phyloP scores from a whole-genome alignment of 192 early-diverging fungal species.

The Umbelopsis isabellina region DNA sequence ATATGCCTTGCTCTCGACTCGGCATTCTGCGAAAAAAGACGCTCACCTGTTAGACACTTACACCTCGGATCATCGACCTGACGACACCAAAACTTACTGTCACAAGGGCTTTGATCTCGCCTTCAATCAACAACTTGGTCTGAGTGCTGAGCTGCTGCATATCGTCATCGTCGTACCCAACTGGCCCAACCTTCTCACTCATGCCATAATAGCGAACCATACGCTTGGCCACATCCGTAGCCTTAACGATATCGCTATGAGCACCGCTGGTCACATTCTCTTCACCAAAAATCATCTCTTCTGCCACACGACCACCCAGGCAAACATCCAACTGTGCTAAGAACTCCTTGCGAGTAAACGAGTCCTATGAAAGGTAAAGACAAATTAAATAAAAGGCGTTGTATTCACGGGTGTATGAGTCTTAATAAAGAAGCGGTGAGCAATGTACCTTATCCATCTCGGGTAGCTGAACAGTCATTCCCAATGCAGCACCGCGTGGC shows the following conservation, averaged over 20 bases:
- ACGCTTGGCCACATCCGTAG: constrained; percentile 83
- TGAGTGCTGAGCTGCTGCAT: constrained; percentile 67
- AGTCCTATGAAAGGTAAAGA: constrained; percentile 42
- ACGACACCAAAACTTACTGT: constrained; percentile 52
- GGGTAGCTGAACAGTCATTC: constrained; percentile 92
- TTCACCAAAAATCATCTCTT: constrained; percentile 93
- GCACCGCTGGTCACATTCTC: constrained; percentile 96
- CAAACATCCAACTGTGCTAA: constrained; percentile 91
- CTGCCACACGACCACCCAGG: constrained; percentile 98
- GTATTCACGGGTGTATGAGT: too few species aligned
- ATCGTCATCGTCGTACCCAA: constrained; percentile 78
- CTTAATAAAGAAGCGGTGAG: neutral
- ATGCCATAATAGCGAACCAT: constrained; percentile 96
- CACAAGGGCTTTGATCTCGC: constrained; percentile 79
- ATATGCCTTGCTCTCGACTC: constrained; percentile 73
- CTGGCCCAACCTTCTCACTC: constrained; percentile 91
- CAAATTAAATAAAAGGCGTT: neutral
- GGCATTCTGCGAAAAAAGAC: constrained; percentile 46
- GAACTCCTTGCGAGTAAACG: constrained; percentile 80
- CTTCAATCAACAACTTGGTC: constrained; percentile 84
- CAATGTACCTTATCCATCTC: constrained; percentile 75
- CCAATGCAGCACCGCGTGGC: constrained; percentile 87
- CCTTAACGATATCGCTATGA: constrained; percentile 87
- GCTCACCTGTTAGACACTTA: neutral
- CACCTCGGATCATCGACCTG: constrained; percentile 20